Evolutionary conservation across 768 basidiomycete species (phyloP), one percentile per base, ranked within the genome.

Genomic region (Nidula microcarpa): DNA sequence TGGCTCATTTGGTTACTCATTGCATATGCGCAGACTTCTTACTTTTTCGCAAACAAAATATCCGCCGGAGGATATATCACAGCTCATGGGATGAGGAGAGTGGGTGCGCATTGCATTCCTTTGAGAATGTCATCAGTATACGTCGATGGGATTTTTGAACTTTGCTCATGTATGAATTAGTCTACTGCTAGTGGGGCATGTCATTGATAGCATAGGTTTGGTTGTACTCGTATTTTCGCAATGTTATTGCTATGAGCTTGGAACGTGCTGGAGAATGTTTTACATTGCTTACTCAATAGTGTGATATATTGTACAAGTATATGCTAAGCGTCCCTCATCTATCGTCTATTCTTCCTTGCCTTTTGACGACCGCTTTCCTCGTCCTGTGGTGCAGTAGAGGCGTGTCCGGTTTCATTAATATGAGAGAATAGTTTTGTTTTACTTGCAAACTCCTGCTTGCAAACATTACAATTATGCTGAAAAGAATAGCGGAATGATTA

Each of bases 31-130:
- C 63, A 97, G 97, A 55, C 76, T 99, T 34, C 76, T 99, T 61
- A 95, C 97, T 0, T 97, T 98, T 65, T 87, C 93, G 3, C 96
- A 98, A 71, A 95, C 92, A 7, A 94, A 96, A 60, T 94, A 97
- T 62, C 96, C 94, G 4, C 96, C 96, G 6, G 87, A 88, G 0
- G 95, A 97, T 67, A 81, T 91, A 35, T 91, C 92, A 4, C 92
- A 94, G 57, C 73, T 95, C 41, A 96, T 98, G 94, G 94, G 94
- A 50, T 94, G 65, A 67, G 33, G 36, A 34, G n/a, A n/a, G n/a
- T n/a, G n/a, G n/a, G n/a, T n/a, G n/a, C n/a, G n/a, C n/a, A n/a
- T n/a, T n/a, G n/a, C n/a, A n/a, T n/a, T n/a, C n/a, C n/a, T n/a
- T n/a, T n/a, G n/a, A n/a, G n/a, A n/a, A n/a, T n/a, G n/a, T n/a